phyloP scores from a whole-genome alignment of 352 stramenopile genomes.

The Globisporangium okanoganense region DNA sequence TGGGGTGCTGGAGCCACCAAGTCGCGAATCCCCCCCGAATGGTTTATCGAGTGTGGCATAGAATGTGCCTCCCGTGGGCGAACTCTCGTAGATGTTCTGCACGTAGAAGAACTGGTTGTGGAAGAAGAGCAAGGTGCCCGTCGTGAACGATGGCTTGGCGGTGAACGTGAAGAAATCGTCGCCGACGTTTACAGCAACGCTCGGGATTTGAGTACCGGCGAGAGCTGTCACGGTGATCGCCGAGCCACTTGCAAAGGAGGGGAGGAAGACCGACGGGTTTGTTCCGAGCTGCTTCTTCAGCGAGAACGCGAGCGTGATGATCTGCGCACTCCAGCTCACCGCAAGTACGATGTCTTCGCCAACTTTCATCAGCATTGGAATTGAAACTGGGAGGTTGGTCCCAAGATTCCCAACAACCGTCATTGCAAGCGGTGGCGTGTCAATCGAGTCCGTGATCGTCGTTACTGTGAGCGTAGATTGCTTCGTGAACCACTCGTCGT shows the following conservation, averaged over 20 bases:
- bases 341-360: constrained; percentile 21
- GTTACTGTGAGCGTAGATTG: constrained; percentile 14
- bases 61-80: not conserved
- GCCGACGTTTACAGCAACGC: constrained; percentile 7
- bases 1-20: constrained; percentile 14
- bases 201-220: not conserved
- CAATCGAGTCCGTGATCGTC: not conserved
- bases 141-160: not conserved
- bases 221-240: constrained; percentile 13
- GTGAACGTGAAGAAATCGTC: constrained; percentile 16
- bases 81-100: constrained; percentile 10
- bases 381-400: not conserved
- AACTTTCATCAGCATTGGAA: constrained; percentile 21
- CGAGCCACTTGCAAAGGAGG: not conserved
- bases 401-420: not conserved
- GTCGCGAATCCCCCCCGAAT: constrained; percentile 33
- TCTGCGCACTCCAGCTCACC: not conserved
- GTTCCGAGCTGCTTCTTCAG: constrained; percentile 22
- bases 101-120: constrained; percentile 61
- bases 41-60: constrained; percentile 32
- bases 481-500: constrained; percentile 57
- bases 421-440: not conserved
- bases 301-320: constrained; percentile 26
- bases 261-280: constrained; percentile 15
- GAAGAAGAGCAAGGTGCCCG: constrained; percentile 44